These are phyloP conservation scores for Fusarium robinianum DNA, from an alignment of 2,329 filamentous ascomycete species.

Conservation along the genomic window DNA sequence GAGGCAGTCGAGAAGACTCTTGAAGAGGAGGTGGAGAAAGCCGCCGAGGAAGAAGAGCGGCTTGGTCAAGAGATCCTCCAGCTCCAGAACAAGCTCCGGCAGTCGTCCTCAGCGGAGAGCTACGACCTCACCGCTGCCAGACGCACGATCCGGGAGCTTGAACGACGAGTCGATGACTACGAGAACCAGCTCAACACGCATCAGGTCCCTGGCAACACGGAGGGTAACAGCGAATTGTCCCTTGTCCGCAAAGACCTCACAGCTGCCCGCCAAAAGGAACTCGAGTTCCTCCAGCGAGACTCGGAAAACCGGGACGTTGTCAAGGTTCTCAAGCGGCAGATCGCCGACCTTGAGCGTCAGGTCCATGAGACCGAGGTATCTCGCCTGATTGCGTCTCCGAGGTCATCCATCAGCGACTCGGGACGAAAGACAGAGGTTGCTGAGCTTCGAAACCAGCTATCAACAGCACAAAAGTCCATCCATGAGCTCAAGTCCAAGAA, in stretches of 20 bases:
- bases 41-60: conserved; percentile 67
- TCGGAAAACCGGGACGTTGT: conserved; percentile 64
- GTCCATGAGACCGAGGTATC: conserved; percentile 67
- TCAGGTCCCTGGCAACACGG: conserved; percentile 42
- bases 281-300: conserved; percentile 68
- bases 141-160: conserved; percentile 67
- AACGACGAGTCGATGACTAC: conserved; percentile 62
- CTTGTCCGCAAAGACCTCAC: conserved; percentile 66
- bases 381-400: conserved; percentile 50
- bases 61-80: conserved; percentile 59
- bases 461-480: conserved; percentile 61
- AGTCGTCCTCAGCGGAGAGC: conserved; percentile 53
- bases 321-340: conserved; percentile 66
- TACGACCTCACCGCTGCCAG: conserved; percentile 62
- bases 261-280: conserved; percentile 67
- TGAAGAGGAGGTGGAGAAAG: conserved; percentile 68
- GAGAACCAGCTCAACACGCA: conserved; percentile 49
- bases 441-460: conserved; percentile 64
- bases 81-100: conserved; percentile 52
- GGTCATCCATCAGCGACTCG: conserved; percentile 54
- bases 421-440: conserved; percentile 60
- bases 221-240: conserved; percentile 60
- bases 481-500: conserved; percentile 57
- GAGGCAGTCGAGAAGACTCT: conserved; percentile 65
- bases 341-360: conserved; percentile 69